Evolutionary conservation across 2,329 filamentous ascomycete genomes (phyloP).

Genomic region (Claviceps humidiphila): DNA sequence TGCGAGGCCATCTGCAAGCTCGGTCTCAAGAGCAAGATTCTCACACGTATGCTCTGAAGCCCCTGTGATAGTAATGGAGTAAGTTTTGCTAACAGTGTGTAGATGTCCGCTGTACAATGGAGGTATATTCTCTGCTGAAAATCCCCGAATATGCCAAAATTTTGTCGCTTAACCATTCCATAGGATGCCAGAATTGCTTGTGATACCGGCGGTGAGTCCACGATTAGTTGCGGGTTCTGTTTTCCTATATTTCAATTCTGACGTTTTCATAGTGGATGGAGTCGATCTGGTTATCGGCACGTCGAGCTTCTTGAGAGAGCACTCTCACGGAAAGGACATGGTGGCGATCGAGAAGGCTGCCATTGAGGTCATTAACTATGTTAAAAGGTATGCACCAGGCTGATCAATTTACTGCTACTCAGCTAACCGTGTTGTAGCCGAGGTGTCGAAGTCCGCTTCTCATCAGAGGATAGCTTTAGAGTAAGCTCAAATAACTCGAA

Average conservation of each 20-base stretch:
- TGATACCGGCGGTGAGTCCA: constrained; percentile 1
- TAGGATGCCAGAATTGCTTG: constrained; percentile 3
- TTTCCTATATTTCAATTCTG: background rate
- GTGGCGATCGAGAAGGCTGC: constrained; percentile 57
- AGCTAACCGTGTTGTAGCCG: background rate
- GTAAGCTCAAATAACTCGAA: background rate
- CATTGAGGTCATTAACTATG: constrained; percentile 10
- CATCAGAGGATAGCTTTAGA: constrained; percentile 69
- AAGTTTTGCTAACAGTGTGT: background rate
- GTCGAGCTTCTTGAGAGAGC: constrained; percentile 67
- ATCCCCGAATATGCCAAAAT: background rate
- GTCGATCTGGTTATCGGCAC: constrained; percentile 49
- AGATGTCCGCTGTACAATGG: constrained; percentile 13
- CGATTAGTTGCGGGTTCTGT: background rate
- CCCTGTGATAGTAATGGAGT: no score
- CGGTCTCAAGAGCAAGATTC: constrained; percentile 51
- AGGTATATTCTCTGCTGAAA: background rate
- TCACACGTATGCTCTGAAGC: constrained; percentile 12
- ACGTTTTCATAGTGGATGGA: constrained; percentile 37
- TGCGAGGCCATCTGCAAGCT: constrained; percentile 92
- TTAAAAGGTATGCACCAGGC: constrained; percentile 6
- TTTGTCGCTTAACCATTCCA: background rate
- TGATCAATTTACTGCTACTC: background rate
- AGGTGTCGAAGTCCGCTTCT: constrained; percentile 22
- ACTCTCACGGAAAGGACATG: constrained; percentile 86